These are phyloP conservation scores for Ploettnerulaceae sp. DNA, from an alignment of 2,329 filamentous ascomycete species.

Conservation along the genomic window DNA sequence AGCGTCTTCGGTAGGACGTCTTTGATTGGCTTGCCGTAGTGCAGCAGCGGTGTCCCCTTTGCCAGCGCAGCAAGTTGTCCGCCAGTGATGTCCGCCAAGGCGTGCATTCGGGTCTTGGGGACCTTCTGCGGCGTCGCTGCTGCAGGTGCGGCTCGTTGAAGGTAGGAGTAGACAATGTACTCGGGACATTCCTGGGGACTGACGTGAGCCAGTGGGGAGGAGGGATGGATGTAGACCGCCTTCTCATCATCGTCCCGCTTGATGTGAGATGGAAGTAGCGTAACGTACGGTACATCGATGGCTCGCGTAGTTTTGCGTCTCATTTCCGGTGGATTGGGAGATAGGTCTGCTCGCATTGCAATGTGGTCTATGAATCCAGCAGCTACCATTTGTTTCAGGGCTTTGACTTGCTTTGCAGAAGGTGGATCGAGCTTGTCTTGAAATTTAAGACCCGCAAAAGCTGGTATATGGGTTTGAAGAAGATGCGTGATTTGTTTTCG, in stretches of 20 bases:
- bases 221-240: slow-evolving; percentile 82
- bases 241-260: slow-evolving; percentile 47
- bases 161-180: slow-evolving; percentile 81
- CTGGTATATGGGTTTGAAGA: slow-evolving; percentile 67
- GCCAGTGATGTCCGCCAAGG: slow-evolving; percentile 73
- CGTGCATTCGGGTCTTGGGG: slow-evolving; percentile 79
- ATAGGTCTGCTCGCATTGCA: slow-evolving; percentile 84
- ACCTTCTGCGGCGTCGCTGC: slow-evolving; percentile 47
- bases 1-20: slow-evolving; percentile 55
- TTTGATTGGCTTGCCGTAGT: slow-evolving; percentile 86
- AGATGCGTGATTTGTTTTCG: slow-evolving; percentile 78
- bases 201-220: slow-evolving; percentile 70
- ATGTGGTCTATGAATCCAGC: slow-evolving; percentile 93
- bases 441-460: slow-evolving; percentile 53
- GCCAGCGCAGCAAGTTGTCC: slow-evolving; percentile 73
- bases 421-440: slow-evolving; percentile 54
- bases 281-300: slow-evolving; percentile 87
- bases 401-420: slow-evolving; percentile 64
- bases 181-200: slow-evolving; percentile 71
- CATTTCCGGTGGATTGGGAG: slow-evolving; percentile 64
- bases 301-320: slow-evolving; percentile 71
- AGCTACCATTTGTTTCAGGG: slow-evolving; percentile 85
- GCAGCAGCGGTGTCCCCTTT: slow-evolving; percentile 77
- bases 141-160: slow-evolving; percentile 62
- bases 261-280: slow-evolving; percentile 65